A percentile compares a stretch with the other conserved stretches of the same genome.
Evolutionary conservation across 2,329 filamentous ascomycete genomes (phyloP).

Genomic region (Verticillium albo-atrum): DNA sequence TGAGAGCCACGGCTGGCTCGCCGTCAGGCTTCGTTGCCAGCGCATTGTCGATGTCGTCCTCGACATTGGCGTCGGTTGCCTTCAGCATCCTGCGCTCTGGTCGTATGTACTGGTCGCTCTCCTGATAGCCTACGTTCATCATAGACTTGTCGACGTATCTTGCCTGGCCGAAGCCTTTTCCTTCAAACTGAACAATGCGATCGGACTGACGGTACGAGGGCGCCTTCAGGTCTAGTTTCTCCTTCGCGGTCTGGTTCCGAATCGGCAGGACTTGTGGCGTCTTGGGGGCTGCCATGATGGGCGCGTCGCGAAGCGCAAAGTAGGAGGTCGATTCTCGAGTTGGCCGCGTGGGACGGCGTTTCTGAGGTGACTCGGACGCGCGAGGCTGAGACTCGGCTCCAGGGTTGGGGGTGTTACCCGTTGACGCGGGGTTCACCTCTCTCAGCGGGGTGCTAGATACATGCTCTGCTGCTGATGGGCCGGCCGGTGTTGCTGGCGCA

Average conservation of each 20-base stretch:
- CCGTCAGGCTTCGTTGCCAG: conserved; percentile 47
- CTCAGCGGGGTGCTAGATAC: conserved; percentile 42
- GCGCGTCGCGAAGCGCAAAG: conserved; percentile 42
- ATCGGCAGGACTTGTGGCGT: conserved; percentile 68
- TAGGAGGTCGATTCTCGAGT: conserved; percentile 48
- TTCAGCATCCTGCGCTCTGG: conserved; percentile 70
- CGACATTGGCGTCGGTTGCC: conserved; percentile 52
- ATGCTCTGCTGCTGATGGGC: conserved; percentile 15
- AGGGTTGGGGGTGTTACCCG: conserved; percentile 37
- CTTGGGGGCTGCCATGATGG: conserved; percentile 39
- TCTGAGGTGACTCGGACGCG: conserved; percentile 32
- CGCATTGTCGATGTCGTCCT: conserved; percentile 52
- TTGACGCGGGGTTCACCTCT: conserved; percentile 36
- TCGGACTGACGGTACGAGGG: conserved; percentile 74
- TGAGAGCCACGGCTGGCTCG: conserved; percentile 40
- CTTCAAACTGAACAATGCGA: conserved; percentile 76
- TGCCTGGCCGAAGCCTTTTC: conserved; percentile 77
- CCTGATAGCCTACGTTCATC: conserved; percentile 93
- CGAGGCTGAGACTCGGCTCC: conserved; percentile 18
- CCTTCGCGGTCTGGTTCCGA: conserved; percentile 74
- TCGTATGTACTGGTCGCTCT: conserved; percentile 82
- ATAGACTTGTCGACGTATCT: conserved; percentile 95
- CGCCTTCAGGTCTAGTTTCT: conserved; percentile 71
- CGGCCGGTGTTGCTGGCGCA: conserved; percentile 28
- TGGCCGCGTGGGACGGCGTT: conserved; percentile 39